Conservation (phyloP, 371 early-diverging fungal species). For the Chytridium lagenaria region DNA sequence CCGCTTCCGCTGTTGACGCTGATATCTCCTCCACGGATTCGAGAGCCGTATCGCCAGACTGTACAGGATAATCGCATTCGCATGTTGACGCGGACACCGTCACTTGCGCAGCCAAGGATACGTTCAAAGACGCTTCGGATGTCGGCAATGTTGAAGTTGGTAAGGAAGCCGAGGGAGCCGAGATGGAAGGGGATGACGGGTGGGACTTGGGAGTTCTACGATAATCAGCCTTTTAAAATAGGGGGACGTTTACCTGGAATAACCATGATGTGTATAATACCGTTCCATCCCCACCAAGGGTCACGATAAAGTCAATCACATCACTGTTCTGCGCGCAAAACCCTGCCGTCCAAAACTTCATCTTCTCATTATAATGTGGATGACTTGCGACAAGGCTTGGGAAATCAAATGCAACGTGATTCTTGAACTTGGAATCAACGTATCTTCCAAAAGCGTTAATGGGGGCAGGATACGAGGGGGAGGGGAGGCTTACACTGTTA, state of each 20-base stretch:
- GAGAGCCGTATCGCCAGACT: no score
- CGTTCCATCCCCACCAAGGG: slow-evolving; percentile 97
- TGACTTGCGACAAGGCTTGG: no score
- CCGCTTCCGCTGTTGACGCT: no score
- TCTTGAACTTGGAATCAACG: no score
- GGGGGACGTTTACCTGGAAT: background rate
- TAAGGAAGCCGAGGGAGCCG: slow-evolving; percentile 83
- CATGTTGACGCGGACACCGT: slow-evolving; percentile 52
- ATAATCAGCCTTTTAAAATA: no score
- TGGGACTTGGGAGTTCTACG: slow-evolving; percentile 75
- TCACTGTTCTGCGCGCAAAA: slow-evolving; percentile 21
- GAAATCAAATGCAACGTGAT: no score
- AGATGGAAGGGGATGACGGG: slow-evolving; percentile 86
- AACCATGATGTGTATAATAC: slow-evolving; percentile 76
- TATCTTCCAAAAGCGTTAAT: no score
- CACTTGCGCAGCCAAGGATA: slow-evolving; percentile 25
- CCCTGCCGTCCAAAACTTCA: slow-evolving; percentile 19
- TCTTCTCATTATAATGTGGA: no score
- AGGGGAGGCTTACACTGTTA: no score
- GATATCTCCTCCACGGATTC: no score
- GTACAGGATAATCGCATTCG: slow-evolving; percentile 53
- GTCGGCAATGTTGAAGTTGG: slow-evolving; percentile 80
- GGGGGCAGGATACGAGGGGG: no score
- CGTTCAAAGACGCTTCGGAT: slow-evolving; percentile 54
- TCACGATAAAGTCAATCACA: slow-evolving; percentile 68